Evolutionary conservation across 2,329 filamentous ascomycete species (phyloP), one percentile per base, ranked within the genome.

Genomic region (Colletotrichum brevisporum): DNA sequence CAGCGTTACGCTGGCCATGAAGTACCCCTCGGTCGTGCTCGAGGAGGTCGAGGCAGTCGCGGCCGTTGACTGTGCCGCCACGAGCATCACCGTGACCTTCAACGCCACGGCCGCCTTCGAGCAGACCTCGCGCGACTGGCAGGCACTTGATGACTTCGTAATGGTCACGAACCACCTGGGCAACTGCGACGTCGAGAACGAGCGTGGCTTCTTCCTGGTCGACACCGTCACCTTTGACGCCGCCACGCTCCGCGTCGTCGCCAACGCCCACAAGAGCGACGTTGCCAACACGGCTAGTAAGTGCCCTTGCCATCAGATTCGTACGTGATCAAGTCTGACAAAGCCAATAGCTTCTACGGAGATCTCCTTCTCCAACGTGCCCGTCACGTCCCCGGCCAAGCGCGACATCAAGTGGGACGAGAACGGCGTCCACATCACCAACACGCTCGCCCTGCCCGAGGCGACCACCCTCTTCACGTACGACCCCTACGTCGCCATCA

Each of bases 1-100:
- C 16, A 83, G 85, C 70, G 87, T 88, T 27, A 89, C 89, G 67
- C 62, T 86, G 84, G 55, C 84, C 82, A 60, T 83, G 84, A 72
- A 71, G 56, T 72, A 72, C 45, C 67, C 72, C 3, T 68, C 72
- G 6, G 72, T 74, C n/a, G 54, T 70, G 13, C 73, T 74, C 31
- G 73, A 74, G 67, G 73, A 74, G 50, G 55, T 74, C 43, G 88
- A 88, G 26, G 88, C 82, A 4, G 70, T 88, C 9, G 81, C 83
- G 12, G 89, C 87, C 1, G 79, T 90, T 63, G 75, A 82, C 54
- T 90, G 87, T 73, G 89, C 89, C 76, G 86, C 84, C 24, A 78
- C 83, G 15, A 84, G 87, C 24, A 88, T 74, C 52, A 64, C 73
- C 36, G 54, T 74, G 48, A 70, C 73, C 26, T 74, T 74, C 63